Base-by-base conservation (phyloP, 768 basidiomycete genomes). In the Sistotremastrum niveocremeum region DNA sequence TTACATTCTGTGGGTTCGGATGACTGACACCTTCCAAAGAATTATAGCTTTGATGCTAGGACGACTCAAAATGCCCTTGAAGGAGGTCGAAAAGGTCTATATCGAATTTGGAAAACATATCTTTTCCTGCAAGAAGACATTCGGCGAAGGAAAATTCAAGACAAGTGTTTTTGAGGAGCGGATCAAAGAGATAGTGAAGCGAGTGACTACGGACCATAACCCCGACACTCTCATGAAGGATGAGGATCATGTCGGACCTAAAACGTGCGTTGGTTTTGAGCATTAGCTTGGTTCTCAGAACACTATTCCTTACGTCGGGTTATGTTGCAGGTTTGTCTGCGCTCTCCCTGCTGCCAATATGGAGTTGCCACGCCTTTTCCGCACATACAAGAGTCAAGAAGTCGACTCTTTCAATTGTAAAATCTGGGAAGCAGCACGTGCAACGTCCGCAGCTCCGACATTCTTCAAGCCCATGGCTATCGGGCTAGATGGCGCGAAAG, bases 1-100 rank as follows among this genome's bases (percentile, higher is more conserved):
- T 45, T 5, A 41, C 37, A 6, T 9, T 37, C 34, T 30, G 3
- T 35, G 5, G 10, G n/a, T 29, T 12, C 30, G 39, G 11, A 33
- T 31, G 39, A 20, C 20, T 20, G 20, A 40, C 8, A 31, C 45
- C n/a, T 48, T 42, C 9, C 11, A 11, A 32, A 56, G 52, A 6
- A 4, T 60, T 5, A 56, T 60, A 7, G 56, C 60, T 0, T 42
- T 60, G 11, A 51, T 60, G 44, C 49, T 60, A 9, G 60, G 59
- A 5, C 51, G 59, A 6, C 49, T 61, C 10, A 37, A 54, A 5
- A 53, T 61, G 49, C 39, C 54, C 7, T 46, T 57, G 8, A 47
- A 50, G 3, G 45, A 57, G 2, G 57, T 54, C 30, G 56, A 57
- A 20, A 29, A 32, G 1, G 48, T n/a, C 7, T 60, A 58, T 45